These are phyloP conservation scores for Candida maris DNA, from an alignment of 805 yeast genomes.

Conservation along the genomic window DNA sequence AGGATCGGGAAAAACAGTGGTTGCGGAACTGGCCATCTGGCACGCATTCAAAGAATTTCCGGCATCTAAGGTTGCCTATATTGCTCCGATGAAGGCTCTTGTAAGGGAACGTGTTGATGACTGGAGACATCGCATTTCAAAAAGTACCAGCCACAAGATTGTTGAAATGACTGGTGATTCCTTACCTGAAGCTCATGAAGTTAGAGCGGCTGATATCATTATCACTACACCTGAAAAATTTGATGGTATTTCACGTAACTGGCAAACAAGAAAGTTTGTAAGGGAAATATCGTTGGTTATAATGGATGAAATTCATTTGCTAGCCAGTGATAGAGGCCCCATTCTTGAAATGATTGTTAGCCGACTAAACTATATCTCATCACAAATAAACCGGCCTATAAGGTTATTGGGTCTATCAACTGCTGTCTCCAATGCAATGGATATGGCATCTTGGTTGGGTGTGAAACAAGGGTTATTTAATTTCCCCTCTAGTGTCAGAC, in stretches of 20 bases:
- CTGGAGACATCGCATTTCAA: slow-evolving; percentile 57
- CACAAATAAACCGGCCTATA: slow-evolving; percentile 56
- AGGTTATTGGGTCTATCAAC: slow-evolving; percentile 77
- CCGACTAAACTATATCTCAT: slow-evolving; percentile 70
- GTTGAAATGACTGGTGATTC: slow-evolving; percentile 85
- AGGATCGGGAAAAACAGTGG: slow-evolving; percentile 97
- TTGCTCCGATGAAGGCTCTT: slow-evolving; percentile 87
- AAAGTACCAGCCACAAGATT: slow-evolving; percentile 45
- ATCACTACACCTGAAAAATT: slow-evolving; percentile 85
- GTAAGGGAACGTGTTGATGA: slow-evolving; percentile 82
- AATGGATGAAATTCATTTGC: slow-evolving; percentile 81
- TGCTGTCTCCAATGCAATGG: slow-evolving; percentile 81
- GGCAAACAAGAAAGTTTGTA: slow-evolving; percentile 77
- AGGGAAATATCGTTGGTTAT: slow-evolving; percentile 71
- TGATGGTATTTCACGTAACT: slow-evolving; percentile 82
- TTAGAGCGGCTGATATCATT: slow-evolving; percentile 67
- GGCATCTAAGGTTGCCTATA: slow-evolving; percentile 73
- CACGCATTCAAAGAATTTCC: slow-evolving; percentile 86
- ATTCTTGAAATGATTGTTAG: slow-evolving; percentile 87
- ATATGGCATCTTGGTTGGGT: slow-evolving; percentile 82
- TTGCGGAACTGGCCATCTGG: slow-evolving; percentile 97
- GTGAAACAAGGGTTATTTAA: slow-evolving; percentile 72
- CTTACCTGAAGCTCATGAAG: slow-evolving; percentile 64
- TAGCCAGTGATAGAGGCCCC: slow-evolving; percentile 85
- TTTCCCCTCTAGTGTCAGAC: slow-evolving; percentile 78